phyloP scores from a whole-genome alignment of 768 basidiomycete genomes.

The Leucogyrophana mollusca region DNA sequence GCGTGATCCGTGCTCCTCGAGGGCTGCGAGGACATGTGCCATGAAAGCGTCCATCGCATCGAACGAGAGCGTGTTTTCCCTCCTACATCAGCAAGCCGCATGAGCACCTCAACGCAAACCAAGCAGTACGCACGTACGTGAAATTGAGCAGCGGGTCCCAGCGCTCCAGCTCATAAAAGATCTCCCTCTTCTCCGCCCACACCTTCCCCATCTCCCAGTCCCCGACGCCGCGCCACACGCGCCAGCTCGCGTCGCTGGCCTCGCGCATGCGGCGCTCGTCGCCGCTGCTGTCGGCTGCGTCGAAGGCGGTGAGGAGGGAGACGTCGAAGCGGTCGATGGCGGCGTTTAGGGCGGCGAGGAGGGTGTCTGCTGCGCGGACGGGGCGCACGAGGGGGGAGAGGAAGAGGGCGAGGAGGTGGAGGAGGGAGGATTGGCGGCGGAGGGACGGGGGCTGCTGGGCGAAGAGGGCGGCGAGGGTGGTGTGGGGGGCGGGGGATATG shows the following conservation, averaged over 20 bases:
- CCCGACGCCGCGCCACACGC: constrained; percentile 59
- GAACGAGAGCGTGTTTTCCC: constrained; percentile 71
- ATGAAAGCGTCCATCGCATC: constrained; percentile 95
- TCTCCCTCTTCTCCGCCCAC: constrained; percentile 94
- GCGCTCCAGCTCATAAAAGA: constrained; percentile 82
- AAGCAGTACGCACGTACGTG: constrained; percentile 45
- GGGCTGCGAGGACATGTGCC: constrained; percentile 56
- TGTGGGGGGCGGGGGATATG: constrained; percentile 63
- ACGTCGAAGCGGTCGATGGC: constrained; percentile 90
- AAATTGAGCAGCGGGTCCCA: constrained; percentile 86
- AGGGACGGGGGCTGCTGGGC: constrained; percentile 42
- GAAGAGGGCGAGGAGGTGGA: constrained; percentile 74
- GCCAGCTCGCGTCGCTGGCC: constrained; percentile 84
- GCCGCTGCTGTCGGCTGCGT: constrained; percentile 70
- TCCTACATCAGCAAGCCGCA: constrained; percentile 28
- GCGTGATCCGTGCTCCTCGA: constrained; percentile 73
- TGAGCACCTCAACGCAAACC: background rate
- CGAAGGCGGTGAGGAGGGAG: constrained; percentile 82
- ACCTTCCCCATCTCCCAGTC: constrained; percentile 95
- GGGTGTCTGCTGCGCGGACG: constrained; percentile 60
- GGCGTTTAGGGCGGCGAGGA: constrained; percentile 65
- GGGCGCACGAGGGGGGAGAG: constrained; percentile 74
- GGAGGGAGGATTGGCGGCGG: constrained; percentile 58
- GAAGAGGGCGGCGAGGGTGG: constrained; percentile 60
- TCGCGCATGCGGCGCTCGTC: constrained; percentile 80